Percentiles rank a stretch among this genome's conserved stretches.
Conservation (phyloP, 2,329 filamentous ascomycete species). For the Penicillium sp. region DNA sequence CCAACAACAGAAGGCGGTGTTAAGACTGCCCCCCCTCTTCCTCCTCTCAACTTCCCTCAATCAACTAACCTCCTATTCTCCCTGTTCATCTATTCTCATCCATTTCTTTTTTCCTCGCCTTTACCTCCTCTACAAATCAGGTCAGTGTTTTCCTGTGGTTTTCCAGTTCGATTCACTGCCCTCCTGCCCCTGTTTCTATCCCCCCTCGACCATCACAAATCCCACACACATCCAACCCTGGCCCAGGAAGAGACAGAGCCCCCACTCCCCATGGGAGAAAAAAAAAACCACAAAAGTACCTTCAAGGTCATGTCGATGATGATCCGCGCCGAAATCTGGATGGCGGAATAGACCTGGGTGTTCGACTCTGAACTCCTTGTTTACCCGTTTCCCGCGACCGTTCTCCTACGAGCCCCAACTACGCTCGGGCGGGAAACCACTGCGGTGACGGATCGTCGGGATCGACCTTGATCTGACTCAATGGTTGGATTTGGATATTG, state of each 20-base stretch:
- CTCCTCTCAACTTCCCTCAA: constrained; percentile 17
- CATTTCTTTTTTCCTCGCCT: constrained; percentile 17
- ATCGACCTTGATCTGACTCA: constrained; percentile 6
- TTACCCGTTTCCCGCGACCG: constrained; percentile 27
- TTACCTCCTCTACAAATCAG: constrained; percentile 22
- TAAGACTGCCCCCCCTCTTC: constrained; percentile 22
- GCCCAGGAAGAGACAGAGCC: not conserved
- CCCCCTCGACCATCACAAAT: constrained; percentile 13
- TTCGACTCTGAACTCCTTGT: constrained; percentile 15
- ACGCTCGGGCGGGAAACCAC: constrained; percentile 10
- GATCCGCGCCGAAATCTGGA: constrained; percentile 3
- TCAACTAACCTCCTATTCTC: constrained; percentile 15
- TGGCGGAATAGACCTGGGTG: not conserved
- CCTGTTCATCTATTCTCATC: constrained; percentile 16
- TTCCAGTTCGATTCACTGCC: constrained; percentile 5
- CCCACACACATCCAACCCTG: constrained; percentile 16
- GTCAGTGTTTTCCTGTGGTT: constrained; percentile 24
- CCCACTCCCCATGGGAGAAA: not conserved
- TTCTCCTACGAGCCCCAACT: constrained; percentile 18
- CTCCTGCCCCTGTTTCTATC: constrained; percentile 5
- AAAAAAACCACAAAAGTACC: not conserved
- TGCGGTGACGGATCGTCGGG: constrained; percentile 15
- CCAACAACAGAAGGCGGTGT: constrained; percentile 22
- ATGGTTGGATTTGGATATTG: not conserved
- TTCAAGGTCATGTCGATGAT: not conserved